phyloP scores from a whole-genome alignment of 2,329 filamentous ascomycete genomes.

The Metarhizium humberi region DNA sequence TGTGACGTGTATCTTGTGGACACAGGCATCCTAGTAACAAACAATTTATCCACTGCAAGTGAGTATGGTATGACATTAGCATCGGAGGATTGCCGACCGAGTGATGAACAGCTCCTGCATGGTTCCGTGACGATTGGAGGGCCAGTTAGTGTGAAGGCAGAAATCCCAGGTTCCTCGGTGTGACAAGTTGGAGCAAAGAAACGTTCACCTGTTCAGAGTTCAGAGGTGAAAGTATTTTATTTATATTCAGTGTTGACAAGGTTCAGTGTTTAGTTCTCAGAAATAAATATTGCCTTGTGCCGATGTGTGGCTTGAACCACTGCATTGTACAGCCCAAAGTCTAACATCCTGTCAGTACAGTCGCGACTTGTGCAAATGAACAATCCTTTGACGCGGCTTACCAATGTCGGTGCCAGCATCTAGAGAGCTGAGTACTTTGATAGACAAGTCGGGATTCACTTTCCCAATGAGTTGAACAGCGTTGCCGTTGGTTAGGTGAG shows the following conservation, averaged over 20 bases:
- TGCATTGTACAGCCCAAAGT: constrained; percentile 64
- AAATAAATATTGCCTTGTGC: constrained; percentile 68
- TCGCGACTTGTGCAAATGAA: not conserved
- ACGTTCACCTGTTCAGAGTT: not conserved
- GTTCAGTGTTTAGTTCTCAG: constrained; percentile 28
- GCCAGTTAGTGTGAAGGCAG: not conserved
- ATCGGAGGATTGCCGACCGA: not conserved
- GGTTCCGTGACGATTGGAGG: not conserved
- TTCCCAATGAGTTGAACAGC: constrained; percentile 72
- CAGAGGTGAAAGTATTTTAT: not conserved
- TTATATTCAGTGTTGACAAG: too few species aligned
- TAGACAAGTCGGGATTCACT: constrained; percentile 61
- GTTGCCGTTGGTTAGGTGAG: constrained; percentile 59
- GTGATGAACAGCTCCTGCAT: not conserved
- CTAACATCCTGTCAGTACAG: constrained; percentile 31
- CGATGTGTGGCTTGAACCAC: constrained; percentile 83
- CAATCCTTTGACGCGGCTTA: constrained; percentile 31
- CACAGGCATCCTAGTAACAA: not conserved
- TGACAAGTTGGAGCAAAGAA: not conserved
- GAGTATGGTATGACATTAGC: not conserved
- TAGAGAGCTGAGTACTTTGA: constrained; percentile 60
- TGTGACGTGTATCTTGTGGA: not conserved
- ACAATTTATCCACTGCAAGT: not conserved
- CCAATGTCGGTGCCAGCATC: constrained; percentile 63
- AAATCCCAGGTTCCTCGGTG: not conserved